phyloP scores from a whole-genome alignment of 805 yeast genomes.

The Hagleromyces aurorensis region DNA sequence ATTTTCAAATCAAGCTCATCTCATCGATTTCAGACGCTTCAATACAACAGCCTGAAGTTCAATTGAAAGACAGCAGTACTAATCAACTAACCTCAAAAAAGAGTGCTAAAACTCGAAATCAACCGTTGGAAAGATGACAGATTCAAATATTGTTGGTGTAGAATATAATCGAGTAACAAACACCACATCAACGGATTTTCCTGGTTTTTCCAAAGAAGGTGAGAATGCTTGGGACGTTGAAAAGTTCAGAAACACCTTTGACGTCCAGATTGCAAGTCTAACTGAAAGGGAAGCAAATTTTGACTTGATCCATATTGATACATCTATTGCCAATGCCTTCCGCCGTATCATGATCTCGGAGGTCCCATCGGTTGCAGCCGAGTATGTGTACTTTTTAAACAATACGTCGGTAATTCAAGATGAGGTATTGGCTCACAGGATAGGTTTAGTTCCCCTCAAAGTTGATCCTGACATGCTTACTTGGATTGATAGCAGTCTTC shows the following conservation, averaged over 20 bases:
- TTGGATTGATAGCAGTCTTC: conserved; percentile 68
- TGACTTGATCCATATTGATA: conserved; percentile 79
- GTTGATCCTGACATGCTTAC: conserved; percentile 83
- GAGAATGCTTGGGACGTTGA: conserved; percentile 80
- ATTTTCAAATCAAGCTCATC: no score
- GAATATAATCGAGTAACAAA: conserved; percentile 89
- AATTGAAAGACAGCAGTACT: no score
- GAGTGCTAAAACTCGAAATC: no score
- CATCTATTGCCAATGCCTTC: conserved; percentile 92
- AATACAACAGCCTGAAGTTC: no score
- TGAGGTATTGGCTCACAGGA: conserved; percentile 92
- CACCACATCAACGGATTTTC: conserved; percentile 84
- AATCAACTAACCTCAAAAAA: no score
- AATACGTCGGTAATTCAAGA: conserved; percentile 96
- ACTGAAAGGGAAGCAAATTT: conserved; percentile 72
- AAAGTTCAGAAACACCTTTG: conserved; percentile 59
- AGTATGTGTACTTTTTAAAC: conserved; percentile 80
- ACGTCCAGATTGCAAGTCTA: conserved; percentile 57
- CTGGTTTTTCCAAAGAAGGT: conserved; percentile 60
- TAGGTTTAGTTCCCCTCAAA: conserved; percentile 84
- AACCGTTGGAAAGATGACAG: no score
- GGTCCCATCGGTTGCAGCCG: conserved; percentile 94
- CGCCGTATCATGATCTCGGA: conserved; percentile 96
- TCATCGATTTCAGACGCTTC: no score
- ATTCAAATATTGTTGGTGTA: conserved; percentile 68